These are phyloP conservation scores for Leccinum rimulosum DNA, from an alignment of 768 basidiomycete species.

Conservation along the genomic window DNA sequence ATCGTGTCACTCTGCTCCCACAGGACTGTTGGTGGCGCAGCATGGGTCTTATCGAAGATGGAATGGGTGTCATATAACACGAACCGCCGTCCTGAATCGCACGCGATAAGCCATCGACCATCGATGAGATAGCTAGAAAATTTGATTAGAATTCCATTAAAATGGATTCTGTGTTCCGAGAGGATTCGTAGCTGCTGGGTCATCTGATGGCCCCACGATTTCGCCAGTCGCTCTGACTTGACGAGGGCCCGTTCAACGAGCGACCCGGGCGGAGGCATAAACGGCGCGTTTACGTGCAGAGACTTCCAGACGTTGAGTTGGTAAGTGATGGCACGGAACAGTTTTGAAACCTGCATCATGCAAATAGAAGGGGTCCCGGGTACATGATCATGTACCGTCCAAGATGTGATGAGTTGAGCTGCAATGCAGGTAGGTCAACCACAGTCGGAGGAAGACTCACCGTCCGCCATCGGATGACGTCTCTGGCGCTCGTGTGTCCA, in stretches of 20 bases:
- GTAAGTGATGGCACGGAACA: too few species aligned
- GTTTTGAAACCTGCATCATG: too few species aligned
- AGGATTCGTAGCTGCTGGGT: background rate
- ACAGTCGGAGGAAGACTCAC: too few species aligned
- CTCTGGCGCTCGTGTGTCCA: too few species aligned
- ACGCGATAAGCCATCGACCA: background rate
- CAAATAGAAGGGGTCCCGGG: too few species aligned
- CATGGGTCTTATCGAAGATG: too few species aligned
- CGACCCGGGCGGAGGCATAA: background rate
- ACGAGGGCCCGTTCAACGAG: background rate
- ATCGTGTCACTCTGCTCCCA: background rate
- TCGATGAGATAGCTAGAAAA: background rate
- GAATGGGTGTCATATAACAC: too few species aligned
- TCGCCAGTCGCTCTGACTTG: background rate
- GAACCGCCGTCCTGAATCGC: background rate
- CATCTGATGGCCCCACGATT: background rate
- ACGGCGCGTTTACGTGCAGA: background rate
- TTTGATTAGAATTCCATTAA: background rate
- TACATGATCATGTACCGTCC: too few species aligned
- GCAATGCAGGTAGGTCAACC: too few species aligned
- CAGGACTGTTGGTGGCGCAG: background rate
- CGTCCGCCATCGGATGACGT: too few species aligned
- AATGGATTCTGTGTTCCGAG: background rate
- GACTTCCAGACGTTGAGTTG: background rate
- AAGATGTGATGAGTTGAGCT: too few species aligned